Conservation (phyloP, 345 rosid genomes). For the Eucalyptus curtisii region DNA sequence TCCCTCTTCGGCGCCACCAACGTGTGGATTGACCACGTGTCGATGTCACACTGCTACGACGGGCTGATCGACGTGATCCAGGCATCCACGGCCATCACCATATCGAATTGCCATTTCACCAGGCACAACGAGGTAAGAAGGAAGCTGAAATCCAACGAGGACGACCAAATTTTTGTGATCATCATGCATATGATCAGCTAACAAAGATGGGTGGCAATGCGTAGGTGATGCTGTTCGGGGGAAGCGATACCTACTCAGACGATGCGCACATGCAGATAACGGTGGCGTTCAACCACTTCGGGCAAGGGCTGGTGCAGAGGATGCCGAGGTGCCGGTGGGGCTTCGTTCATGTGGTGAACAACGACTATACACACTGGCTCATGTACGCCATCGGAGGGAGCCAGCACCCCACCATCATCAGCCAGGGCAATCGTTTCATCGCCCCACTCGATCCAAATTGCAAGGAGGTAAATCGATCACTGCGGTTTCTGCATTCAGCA, state of each 20-base stretch:
- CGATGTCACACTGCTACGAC: slow-evolving; percentile 51
- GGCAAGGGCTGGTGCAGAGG: slow-evolving; percentile 42
- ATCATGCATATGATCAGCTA: background rate
- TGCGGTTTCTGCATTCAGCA: background rate
- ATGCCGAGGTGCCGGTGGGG: slow-evolving; percentile 58
- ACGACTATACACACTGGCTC: slow-evolving; percentile 71
- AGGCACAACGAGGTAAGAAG: slow-evolving; percentile 49
- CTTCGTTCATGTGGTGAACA: slow-evolving; percentile 55
- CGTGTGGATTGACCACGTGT: slow-evolving; percentile 74
- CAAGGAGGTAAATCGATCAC: slow-evolving; percentile 28
- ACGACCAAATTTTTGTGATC: background rate
- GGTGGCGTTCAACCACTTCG: slow-evolving; percentile 70
- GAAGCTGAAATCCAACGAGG: background rate
- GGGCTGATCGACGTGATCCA: slow-evolving; percentile 62
- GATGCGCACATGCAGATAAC: slow-evolving; percentile 59
- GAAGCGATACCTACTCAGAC: slow-evolving; percentile 16
- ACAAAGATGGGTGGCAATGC: background rate
- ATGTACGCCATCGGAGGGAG: slow-evolving; percentile 79
- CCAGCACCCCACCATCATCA: slow-evolving; percentile 47
- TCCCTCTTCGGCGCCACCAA: slow-evolving; percentile 50
- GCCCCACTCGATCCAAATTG: slow-evolving; percentile 33
- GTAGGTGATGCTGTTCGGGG: slow-evolving; percentile 66
- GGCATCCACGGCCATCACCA: slow-evolving; percentile 68
- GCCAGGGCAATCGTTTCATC: slow-evolving; percentile 68
- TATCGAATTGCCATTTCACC: slow-evolving; percentile 79